Evolutionary conservation across 192 early-diverging fungal genomes (phyloP), one percentile per base, ranked within the genome.

Genomic region (Bifiguratus adelaidae): DNA sequence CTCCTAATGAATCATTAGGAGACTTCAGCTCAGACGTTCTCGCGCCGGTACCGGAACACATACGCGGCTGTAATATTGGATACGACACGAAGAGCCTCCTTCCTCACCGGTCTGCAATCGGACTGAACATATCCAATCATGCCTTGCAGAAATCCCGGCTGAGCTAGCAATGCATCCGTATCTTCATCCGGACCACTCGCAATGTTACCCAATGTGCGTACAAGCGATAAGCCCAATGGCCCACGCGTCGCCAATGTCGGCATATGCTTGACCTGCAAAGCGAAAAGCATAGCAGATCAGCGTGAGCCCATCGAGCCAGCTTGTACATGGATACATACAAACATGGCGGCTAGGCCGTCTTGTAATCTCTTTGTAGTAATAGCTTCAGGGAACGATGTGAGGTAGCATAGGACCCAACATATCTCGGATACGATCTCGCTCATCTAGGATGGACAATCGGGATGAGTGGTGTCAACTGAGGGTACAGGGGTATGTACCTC

Each of bases 21-120:
- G 32, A 3, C 15, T 19, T 41, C 28, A 34, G n/a, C 21, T 19
- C 27, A 25, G 41, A 23, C 8, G 7, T 22, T 28, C 7, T 21
- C 7, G 21, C 0, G 30, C 18, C 20, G 23, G 3, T 23, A 15
- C 30, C 24, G 8, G 27, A 2, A 30, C 26, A 51, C 48, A 58
- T 50, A 68, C 48, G 58, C 51, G 3, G 81, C 78, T 0, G 83
- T 83, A 35, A 83, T 70, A 41, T 77, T 82, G 7, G 79, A 80
- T 55, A 86, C 55, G 3, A 82, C 71, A 81, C 83, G 82, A 30
- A 86, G 64, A 13, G 71, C 64, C 50, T 86, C 83, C 48, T 81
- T 86, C 47, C 80, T 79, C 18, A 86, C 69, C 0, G 76, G 59
- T 48, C 75, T 63, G 56, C 70, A 65, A 21, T 74, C 69, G 2